These are phyloP conservation scores for Trypanosoma rangeli DNA, from an alignment of 208 protist species.

Conservation along the genomic window DNA sequence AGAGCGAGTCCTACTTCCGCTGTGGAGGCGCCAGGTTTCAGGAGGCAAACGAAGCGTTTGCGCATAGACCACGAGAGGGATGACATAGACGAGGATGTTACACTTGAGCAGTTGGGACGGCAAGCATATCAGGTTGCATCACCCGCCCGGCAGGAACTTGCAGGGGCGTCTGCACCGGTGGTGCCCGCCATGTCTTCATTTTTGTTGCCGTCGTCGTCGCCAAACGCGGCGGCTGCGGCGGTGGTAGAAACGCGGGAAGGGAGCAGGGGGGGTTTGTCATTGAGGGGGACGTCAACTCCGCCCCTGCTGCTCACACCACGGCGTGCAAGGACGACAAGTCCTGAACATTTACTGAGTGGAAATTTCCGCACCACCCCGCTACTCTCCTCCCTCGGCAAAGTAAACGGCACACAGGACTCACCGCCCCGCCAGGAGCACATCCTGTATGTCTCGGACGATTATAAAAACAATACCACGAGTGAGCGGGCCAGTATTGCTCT, in stretches of 20 bases:
- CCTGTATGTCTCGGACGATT: not conserved
- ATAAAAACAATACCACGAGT: slow-evolving; percentile 3
- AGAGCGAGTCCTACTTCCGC: not conserved
- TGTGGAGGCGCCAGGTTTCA: not conserved
- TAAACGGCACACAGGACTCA: not conserved
- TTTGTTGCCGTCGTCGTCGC: not conserved
- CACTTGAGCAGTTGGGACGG: slow-evolving; percentile 10
- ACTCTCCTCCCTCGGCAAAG: not conserved
- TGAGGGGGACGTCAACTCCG: not conserved
- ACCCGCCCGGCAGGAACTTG: not conserved
- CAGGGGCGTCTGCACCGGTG: no score
- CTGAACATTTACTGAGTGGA: slow-evolving; percentile 5
- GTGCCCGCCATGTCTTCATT: not conserved
- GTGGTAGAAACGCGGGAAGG: not conserved
- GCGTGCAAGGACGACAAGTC: not conserved
- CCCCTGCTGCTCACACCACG: not conserved
- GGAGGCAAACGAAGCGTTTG: slow-evolving; percentile 7
- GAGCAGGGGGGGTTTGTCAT: not conserved
- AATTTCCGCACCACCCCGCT: not conserved
- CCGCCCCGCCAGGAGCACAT: not conserved
- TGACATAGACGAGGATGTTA: slow-evolving; percentile 10
- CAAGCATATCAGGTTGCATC: not conserved
- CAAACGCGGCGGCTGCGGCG: not conserved
- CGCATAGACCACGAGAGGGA: slow-evolving; percentile 1
- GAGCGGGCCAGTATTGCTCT: slow-evolving; percentile 10